phyloP scores from a whole-genome alignment of 441 rosid genomes.

The Populus hybrid region DNA sequence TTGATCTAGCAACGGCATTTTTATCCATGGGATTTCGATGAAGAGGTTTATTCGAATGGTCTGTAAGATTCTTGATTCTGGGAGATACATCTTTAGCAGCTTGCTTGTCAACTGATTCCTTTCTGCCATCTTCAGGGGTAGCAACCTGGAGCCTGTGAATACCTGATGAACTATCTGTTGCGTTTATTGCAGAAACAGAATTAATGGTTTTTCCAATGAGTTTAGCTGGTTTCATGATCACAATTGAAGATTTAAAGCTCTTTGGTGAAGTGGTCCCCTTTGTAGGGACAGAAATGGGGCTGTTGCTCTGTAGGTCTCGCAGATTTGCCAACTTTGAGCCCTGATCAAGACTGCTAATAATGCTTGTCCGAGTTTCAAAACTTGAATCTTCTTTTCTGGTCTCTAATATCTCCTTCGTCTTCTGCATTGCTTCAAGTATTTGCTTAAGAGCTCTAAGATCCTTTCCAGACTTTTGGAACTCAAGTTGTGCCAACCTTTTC shows the following conservation, averaged over 20 bases:
- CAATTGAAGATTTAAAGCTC: conserved; percentile 48
- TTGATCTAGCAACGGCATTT: conserved; percentile 26
- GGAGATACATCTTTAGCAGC: conserved; percentile 42
- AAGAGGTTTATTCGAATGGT: conserved; percentile 27
- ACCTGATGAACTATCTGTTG: conserved; percentile 32
- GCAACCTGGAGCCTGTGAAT: conserved; percentile 30
- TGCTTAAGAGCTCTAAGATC: conserved; percentile 90
- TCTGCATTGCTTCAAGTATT: conserved; percentile 86
- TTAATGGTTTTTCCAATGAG: conserved; percentile 26
- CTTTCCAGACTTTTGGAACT: conserved; percentile 76
- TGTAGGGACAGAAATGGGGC: conserved; percentile 29
- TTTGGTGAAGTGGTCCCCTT: conserved; percentile 40
- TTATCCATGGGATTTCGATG: conserved; percentile 27
- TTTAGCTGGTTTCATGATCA: conserved; percentile 54
- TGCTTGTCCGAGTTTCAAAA: conserved; percentile 30
- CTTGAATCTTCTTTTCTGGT: conserved; percentile 36
- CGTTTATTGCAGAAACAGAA: conserved; percentile 27
- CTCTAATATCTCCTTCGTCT: conserved; percentile 44
- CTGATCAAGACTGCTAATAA: conserved; percentile 29
- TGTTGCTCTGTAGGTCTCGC: conserved; percentile 19
- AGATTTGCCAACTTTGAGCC: conserved; percentile 26
- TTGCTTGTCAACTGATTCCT: conserved; percentile 35
- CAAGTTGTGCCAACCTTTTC: conserved; percentile 71
- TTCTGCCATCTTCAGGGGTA: conserved; percentile 33
- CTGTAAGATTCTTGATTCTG: conserved; percentile 34